A percentile compares a stretch with the other conserved stretches of the same genome.
Evolutionary conservation across 257 asterid genomes (phyloP).

Genomic region (Jaltomata sinuosa): DNA sequence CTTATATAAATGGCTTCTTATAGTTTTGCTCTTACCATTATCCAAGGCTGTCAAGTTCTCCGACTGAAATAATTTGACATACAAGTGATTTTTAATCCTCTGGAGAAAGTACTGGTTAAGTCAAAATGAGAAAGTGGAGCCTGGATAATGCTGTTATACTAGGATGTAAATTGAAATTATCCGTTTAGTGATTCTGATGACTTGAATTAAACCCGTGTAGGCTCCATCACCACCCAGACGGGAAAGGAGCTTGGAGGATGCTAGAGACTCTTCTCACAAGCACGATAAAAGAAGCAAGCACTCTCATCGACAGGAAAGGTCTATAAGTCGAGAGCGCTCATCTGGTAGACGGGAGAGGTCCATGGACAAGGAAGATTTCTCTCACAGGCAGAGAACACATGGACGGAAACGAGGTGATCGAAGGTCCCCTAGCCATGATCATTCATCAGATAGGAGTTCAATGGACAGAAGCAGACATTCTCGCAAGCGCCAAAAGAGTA

Average conservation of each 20-base stretch:
- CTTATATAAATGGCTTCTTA: background rate
- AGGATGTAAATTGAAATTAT: background rate
- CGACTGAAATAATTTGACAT: background rate
- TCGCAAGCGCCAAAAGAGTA: slow-evolving; percentile 11
- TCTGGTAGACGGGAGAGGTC: slow-evolving; percentile 23
- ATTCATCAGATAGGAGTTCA: slow-evolving; percentile 23
- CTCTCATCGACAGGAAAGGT: slow-evolving; percentile 19
- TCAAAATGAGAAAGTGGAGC: background rate
- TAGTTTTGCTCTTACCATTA: background rate
- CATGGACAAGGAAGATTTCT: slow-evolving; percentile 16
- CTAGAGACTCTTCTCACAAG: slow-evolving; percentile 25
- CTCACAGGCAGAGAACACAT: slow-evolving; percentile 15
- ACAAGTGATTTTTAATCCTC: background rate
- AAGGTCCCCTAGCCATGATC: slow-evolving; percentile 20
- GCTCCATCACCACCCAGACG: slow-evolving; percentile 81
- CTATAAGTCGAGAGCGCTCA: slow-evolving; percentile 35
- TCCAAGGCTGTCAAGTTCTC: background rate
- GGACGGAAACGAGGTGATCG: slow-evolving; percentile 23
- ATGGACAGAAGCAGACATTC: slow-evolving; percentile 23
- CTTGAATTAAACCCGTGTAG: slow-evolving; percentile 13
- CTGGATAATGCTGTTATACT: background rate
- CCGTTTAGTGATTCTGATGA: background rate
- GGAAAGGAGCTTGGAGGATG: slow-evolving; percentile 28
- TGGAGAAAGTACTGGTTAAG: background rate
- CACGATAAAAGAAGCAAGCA: slow-evolving; percentile 20